Evolutionary conservation across 140 eudicot genomes (phyloP).

Genomic region (Cichorium intybus): DNA sequence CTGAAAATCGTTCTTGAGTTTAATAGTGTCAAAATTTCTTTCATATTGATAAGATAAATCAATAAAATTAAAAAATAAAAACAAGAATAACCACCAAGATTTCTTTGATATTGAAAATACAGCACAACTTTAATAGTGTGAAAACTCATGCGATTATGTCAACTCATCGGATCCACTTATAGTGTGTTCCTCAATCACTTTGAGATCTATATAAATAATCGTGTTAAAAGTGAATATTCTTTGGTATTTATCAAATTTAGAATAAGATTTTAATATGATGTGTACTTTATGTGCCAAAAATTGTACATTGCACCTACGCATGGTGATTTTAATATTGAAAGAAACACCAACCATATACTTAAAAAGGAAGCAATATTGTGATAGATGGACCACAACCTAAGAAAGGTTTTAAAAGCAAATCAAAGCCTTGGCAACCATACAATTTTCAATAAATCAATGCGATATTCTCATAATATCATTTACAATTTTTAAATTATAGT

Average conservation of each 20-base stretch:
- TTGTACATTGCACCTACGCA: constrained; percentile 3
- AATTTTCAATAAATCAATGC: not conserved
- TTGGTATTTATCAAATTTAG: not conserved
- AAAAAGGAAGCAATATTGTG: constrained; percentile 26
- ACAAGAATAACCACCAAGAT: too few species aligned
- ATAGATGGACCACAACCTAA: constrained; percentile 20
- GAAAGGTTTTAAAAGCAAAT: constrained; percentile 16
- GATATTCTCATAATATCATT: not conserved
- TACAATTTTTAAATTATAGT: too few species aligned
- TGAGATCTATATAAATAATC: not conserved
- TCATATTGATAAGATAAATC: too few species aligned
- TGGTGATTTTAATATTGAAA: constrained; percentile 4
- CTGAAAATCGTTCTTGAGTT: too few species aligned
- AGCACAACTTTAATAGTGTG: too few species aligned
- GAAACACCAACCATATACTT: constrained; percentile 13
- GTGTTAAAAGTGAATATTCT: not conserved
- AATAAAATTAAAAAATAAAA: too few species aligned
- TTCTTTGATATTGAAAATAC: too few species aligned
- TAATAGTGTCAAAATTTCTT: too few species aligned
- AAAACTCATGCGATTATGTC: too few species aligned
- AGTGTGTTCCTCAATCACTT: not conserved
- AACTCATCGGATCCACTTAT: too few species aligned
- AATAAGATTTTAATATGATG: not conserved
- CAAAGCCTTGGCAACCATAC: constrained; percentile 14
- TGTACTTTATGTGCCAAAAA: not conserved